Base-by-base conservation (phyloP, 331 rosid genomes). In the Quercus tomentella region DNA sequence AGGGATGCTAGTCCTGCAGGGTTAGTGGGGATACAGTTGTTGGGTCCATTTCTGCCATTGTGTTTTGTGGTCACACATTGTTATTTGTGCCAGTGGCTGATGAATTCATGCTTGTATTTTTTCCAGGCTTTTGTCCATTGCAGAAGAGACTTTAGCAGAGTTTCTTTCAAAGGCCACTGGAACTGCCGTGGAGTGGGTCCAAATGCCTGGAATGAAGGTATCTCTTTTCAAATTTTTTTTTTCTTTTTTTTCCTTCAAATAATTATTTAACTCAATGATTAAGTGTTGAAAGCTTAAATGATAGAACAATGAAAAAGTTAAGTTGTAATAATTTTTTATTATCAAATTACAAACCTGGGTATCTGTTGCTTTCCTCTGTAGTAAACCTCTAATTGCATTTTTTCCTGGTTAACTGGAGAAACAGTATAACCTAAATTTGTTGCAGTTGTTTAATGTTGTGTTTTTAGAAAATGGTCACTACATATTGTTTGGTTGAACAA, bases 121-220 rank as follows among this genome's bases (percentile, higher is more conserved):
- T 80, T 77, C 77, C 89, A 96, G 99, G 88, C 98, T 96, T 87
- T 93, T 96, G 99, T 93, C 99, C 97, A 96, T 96, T 92, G 99
- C 99, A 96, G 99, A 96, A 88, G 99, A 96, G 88, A 96, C 99
- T 96, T 89, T 96, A 96, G 93, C 97, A 90, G 98, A 92, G 97
- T 96, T 96, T 96, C 99, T 96, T 93, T 96, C 99, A 79, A 96
- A 96, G 99, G 99, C 99, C 30, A 96, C 99, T 92, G 99, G 99
- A 82, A 96, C 99, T 80, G 99, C 99, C 74, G 99, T 96, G 70
- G 98, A 96, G 98, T 96, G 99, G 99, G 99, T 96, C 97, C 99
- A 96, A 91, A 96, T 96, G 98, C 99, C 99, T 96, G 99, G 99
- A 96, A 96, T 96, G 99, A 96, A 96, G 99, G 99, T 96, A 81